Evolutionary conservation across 768 basidiomycete genomes (phyloP), one percentile per base, ranked within the genome.

Genomic region (Tulasnella sp.): DNA sequence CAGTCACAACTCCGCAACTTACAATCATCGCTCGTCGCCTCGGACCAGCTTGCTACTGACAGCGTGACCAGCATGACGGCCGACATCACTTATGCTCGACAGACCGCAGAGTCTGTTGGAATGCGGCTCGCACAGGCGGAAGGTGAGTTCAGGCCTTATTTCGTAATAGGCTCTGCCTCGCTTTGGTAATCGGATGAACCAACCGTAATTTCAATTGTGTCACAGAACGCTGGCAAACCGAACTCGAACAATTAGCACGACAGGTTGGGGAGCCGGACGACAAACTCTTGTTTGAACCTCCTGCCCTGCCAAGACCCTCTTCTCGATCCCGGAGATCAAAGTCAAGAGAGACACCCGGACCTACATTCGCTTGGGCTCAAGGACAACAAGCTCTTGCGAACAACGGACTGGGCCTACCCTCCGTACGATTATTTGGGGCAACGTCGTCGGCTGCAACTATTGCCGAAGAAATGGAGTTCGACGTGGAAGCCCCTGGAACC

Each of bases 371-470:
- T 35, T 69, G 69, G 69, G 69, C 69, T 19, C 26, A 42, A 52
- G 40, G 44, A n/a, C 69, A 69, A 34, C 69, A 69, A 52, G 40
- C 69, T 42, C 47, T 69, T 44, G 36, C 44, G 52, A 59, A 59
- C n/a, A 34, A 34, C 3, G 47, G 36, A 7, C 12, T 62, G 34
- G 69, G 41, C 8, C 42, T 44, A 14, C 69, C 69, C 8, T 40
- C 69, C n/a, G 69, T 70, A 8, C 26, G 69, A n/a, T 44, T 70
- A 29, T 70, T 70, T 70, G 69, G 69, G 32, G 34, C 69, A 32
- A 47, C 47, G 19, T 32, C 69, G 19, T 52, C 44, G n/a, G 7
- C 44, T 32, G 47, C 69, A 5, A 44, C 69, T 32, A 59, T 59
- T 59, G 26, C 39, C 14, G 67, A 67, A 22, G 36, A 41, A 32